These are phyloP conservation scores for Suillus cothurnatus DNA, from an alignment of 768 basidiomycete genomes.

Conservation along the genomic window DNA sequence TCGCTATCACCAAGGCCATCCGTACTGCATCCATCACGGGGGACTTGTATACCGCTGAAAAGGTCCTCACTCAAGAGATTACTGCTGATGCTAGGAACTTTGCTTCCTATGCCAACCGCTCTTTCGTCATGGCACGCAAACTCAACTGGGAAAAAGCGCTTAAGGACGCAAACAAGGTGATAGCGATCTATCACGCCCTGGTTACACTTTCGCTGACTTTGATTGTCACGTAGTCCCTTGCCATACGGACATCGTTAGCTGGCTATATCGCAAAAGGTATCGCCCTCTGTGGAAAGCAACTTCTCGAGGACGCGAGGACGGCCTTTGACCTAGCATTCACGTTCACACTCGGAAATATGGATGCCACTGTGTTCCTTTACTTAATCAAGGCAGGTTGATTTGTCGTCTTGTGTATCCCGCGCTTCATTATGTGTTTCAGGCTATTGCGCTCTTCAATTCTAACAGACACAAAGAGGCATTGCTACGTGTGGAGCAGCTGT, in stretches of 20 bases:
- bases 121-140: background rate
- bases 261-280: background rate
- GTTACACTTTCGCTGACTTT: background rate
- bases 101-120: background rate
- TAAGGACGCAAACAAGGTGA: background rate
- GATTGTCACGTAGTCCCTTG: background rate
- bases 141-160: background rate
- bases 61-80: background rate
- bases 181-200: background rate
- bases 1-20: background rate
- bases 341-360: background rate
- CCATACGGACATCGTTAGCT: background rate
- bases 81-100: background rate
- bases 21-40: background rate
- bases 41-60: background rate
- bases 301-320: background rate
- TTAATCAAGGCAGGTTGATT: background rate
- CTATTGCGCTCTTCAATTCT: background rate
- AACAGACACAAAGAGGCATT: background rate
- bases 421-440: background rate
- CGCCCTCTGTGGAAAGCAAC: background rate
- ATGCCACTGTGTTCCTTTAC: background rate
- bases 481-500: background rate
- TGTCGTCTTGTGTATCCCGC: background rate
- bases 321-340: background rate